Percentiles rank a stretch among this genome's conserved stretches.
These are phyloP conservation scores for Chiua virens DNA, from an alignment of 768 basidiomycete genomes.

Conservation along the genomic window DNA sequence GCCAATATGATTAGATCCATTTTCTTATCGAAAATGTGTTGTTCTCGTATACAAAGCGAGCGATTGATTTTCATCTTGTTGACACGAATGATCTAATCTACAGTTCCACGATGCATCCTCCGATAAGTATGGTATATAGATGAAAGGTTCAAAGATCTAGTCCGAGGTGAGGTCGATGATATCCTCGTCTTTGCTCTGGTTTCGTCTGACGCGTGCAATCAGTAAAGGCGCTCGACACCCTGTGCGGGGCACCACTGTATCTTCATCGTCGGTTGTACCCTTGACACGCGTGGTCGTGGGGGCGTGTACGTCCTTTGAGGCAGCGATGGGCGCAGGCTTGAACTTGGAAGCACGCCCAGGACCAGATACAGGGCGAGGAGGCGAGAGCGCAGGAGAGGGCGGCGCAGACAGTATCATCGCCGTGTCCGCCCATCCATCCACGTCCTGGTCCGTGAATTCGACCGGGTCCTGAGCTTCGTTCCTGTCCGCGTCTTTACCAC, in stretches of 20 bases:
- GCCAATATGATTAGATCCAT: too few species aligned
- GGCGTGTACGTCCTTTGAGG: background rate
- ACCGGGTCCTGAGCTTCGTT: background rate
- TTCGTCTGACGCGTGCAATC: slow-evolving; percentile 18
- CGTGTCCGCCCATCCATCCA: slow-evolving; percentile 15
- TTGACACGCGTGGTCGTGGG: background rate
- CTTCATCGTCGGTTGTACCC: background rate
- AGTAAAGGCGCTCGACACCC: slow-evolving; percentile 18
- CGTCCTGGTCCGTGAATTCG: background rate
- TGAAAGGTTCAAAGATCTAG: slow-evolving; percentile 1
- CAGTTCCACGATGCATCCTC: too few species aligned
- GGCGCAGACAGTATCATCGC: slow-evolving; percentile 29
- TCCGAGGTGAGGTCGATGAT: slow-evolving; percentile 45
- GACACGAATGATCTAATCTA: too few species aligned
- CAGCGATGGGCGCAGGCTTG: slow-evolving; percentile 8
- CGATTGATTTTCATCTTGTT: too few species aligned
- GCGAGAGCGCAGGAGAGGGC: slow-evolving; percentile 10
- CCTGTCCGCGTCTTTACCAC: background rate
- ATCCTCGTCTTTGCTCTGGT: slow-evolving; percentile 17
- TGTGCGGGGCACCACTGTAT: background rate
- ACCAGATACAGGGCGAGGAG: background rate
- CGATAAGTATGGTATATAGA: too few species aligned
- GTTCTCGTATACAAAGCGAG: too few species aligned
- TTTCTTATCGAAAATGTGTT: too few species aligned
- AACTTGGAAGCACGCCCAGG: slow-evolving; percentile 17